Base-by-base conservation (phyloP, 192 early-diverging fungal genomes). In the Polychytrium aggregatum region DNA sequence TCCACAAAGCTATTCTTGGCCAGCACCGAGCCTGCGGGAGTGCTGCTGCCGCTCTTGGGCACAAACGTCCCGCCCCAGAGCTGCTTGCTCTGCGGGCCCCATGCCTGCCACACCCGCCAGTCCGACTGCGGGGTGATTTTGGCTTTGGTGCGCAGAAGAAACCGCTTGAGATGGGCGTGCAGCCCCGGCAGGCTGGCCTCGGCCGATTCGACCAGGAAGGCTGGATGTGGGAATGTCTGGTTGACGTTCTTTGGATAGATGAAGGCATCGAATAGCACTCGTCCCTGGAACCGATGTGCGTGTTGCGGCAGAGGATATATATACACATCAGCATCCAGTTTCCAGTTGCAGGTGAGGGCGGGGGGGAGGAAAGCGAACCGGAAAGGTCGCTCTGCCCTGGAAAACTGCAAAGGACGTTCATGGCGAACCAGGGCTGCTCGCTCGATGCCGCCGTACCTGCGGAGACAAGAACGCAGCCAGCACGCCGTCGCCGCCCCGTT, bases 181-280 rank as follows among this genome's bases (percentile, higher is more conserved):
- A 95, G 54, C 10, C 55, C 57, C 5, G 53, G 59, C 14, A 67
- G 58, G 10, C 58, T 72, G 3, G 62, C 62, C n/a, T 70, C 62
- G 49, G 86, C 84, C 20, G 77, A 79, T 41, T 97, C 90, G 18
- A 97, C 63, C 27, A 93, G 53, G 56, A 73, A 91, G 29, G 56
- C 65, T 1, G 80, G 77, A 38, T 82, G 79, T 28, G 79, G 77
- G 34, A 84, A 82, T 22, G 74, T 70, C 25, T 50, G 58, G 10
- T 68, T 70, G 0, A 44, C 41, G 62, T 85, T 84, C 21, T 65
- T 48, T 2, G 85, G 85, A 61, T 94, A 86, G 20, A 98, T 76
- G 52, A 98, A 92, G 20, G 80, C 82, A 57, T 98, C 94, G 41
- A 73, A 86, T 13, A 98, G 62, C 25, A 94, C 65, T 30, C 94